A percentile compares a stretch with the other conserved stretches of the same genome.
Conservation (phyloP, 768 basidiomycete species). For the Panus rudis region DNA sequence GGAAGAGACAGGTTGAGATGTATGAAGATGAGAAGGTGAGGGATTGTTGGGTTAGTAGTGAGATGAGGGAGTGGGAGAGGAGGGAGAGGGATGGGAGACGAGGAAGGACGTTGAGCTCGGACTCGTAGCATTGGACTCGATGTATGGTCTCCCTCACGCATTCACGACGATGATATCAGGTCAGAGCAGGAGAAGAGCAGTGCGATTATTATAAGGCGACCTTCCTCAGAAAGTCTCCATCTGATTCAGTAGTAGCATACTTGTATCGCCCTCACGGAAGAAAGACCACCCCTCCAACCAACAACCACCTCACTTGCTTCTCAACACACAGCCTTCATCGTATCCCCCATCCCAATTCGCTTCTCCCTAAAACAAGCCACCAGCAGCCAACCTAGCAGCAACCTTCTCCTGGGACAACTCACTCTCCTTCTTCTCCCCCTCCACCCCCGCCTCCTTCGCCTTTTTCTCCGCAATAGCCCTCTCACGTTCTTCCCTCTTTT, state of each 20-base stretch:
- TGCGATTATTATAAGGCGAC: no score
- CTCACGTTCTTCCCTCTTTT: slow-evolving; percentile 4
- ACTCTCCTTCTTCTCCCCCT: slow-evolving; percentile 1
- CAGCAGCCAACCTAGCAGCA: slow-evolving; percentile 11
- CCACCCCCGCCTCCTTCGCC: slow-evolving; percentile 6
- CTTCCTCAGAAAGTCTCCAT: no score
- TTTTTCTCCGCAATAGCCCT: background rate
- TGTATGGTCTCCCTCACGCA: background rate
- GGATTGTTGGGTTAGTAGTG: slow-evolving; percentile 68
- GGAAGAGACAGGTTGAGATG: slow-evolving; percentile 57
- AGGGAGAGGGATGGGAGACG: slow-evolving; percentile 14
- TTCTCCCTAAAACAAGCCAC: slow-evolving; percentile 12
- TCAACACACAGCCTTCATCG: no score
- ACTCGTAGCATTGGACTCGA: background rate
- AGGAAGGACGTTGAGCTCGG: background rate
- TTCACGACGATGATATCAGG: no score
- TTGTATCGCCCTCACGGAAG: no score
- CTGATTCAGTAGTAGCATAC: no score
- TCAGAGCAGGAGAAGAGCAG: background rate
- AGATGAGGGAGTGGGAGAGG: slow-evolving; percentile 63
- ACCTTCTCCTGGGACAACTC: background rate
- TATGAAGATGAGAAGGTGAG: slow-evolving; percentile 62
- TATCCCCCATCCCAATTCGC: background rate
- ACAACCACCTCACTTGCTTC: no score
- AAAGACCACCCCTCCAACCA: no score